Conservation (phyloP, 148 eudicot genomes). For the Camellia japonica region DNA sequence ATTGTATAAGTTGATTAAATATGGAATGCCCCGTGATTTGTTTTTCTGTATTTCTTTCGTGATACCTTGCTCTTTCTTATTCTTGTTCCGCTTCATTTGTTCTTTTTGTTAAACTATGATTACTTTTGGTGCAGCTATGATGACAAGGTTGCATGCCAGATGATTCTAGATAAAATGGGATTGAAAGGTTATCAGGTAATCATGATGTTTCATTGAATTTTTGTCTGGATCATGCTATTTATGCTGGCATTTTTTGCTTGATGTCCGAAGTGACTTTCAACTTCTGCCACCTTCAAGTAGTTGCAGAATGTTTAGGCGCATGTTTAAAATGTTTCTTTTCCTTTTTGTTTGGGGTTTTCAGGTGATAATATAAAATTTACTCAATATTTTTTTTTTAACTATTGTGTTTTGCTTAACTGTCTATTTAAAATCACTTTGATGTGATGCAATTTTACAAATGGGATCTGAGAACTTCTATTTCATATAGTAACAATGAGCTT, state of each 20-base stretch:
- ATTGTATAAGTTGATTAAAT: neutral
- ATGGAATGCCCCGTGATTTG: neutral
- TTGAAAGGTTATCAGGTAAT: conserved; percentile 93
- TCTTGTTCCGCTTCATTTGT: neutral
- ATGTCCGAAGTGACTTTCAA: neutral
- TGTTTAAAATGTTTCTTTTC: conserved; percentile 1
- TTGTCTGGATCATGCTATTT: neutral
- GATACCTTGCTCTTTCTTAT: conserved; percentile 5
- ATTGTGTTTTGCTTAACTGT: neutral
- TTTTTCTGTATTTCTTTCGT: conserved; percentile 4
- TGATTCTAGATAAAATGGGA: conserved; percentile 89
- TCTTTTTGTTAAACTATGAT: neutral
- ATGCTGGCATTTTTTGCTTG: neutral
- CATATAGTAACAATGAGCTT: conserved; percentile 14
- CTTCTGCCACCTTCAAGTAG: conserved; percentile 3
- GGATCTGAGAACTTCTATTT: neutral
- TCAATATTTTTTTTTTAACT: too few species aligned
- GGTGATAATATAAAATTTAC: too few species aligned
- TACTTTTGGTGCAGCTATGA: conserved; percentile 48
- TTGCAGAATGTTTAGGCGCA: neutral
- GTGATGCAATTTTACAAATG: neutral
- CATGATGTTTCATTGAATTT: neutral
- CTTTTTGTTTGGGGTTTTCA: neutral
- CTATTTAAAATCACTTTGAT: neutral
- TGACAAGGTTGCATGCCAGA: conserved; percentile 84